These are phyloP conservation scores for Yamadazyma sp. DNA, from an alignment of 1,139 yeast genomes.

Conservation along the genomic window DNA sequence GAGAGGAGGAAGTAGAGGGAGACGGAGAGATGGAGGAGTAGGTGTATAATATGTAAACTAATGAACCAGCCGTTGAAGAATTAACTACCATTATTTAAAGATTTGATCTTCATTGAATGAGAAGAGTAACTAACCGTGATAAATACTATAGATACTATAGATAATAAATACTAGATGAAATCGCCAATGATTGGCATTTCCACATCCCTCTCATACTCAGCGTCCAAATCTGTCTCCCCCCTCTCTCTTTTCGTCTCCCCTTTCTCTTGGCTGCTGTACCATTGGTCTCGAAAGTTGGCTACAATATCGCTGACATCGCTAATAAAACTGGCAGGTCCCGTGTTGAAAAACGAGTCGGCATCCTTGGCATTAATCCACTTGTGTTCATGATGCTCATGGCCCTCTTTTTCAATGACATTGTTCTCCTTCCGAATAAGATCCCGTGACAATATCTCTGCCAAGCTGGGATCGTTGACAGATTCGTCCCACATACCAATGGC, in stretches of 20 bases:
- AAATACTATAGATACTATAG: too few relatives aligned
- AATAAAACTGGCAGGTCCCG: conserved; percentile 71
- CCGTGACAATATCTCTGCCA: conserved; percentile 33
- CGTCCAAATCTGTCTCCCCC: neutral
- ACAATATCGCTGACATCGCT: conserved; percentile 59
- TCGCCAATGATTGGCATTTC: neutral
- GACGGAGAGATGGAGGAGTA: conserved; percentile 18
- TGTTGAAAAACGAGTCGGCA: conserved; percentile 55
- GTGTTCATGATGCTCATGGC: conserved; percentile 22
- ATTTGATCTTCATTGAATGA: too few relatives aligned
- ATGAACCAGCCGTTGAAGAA: too few relatives aligned
- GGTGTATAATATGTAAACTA: conserved; percentile 3
- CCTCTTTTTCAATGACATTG: conserved; percentile 23
- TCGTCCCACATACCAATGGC: conserved; percentile 10
- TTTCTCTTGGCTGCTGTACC: conserved; percentile 25
- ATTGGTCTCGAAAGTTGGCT: conserved; percentile 38
- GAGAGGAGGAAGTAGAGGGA: conserved; percentile 29
- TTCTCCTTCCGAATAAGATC: conserved; percentile 37
- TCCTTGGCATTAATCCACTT: conserved; percentile 55
- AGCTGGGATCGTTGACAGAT: conserved; percentile 24
- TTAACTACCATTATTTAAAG: too few relatives aligned
- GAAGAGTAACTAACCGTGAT: neutral
- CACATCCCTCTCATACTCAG: conserved; percentile 16
- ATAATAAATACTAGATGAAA: too few relatives aligned
- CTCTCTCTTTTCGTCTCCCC: conserved; percentile 3